Conservation (phyloP, 108 stramenopile genomes). For the Skeletonema marinoi region DNA sequence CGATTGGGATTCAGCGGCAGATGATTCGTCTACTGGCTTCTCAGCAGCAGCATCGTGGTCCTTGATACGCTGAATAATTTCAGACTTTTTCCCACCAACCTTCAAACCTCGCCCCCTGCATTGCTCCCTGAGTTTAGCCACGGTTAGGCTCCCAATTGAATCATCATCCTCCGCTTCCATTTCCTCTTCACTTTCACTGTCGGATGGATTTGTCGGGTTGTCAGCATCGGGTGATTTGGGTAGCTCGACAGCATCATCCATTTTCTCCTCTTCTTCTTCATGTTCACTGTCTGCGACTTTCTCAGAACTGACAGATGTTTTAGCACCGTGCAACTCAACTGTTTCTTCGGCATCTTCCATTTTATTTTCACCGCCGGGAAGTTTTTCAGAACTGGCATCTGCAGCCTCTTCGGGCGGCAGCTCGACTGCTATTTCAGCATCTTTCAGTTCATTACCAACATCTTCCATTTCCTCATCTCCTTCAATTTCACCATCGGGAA, state of each 20-base stretch:
- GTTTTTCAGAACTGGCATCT: neutral
- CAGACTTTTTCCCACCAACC: neutral
- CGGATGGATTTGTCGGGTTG: neutral
- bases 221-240: neutral
- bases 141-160: neutral
- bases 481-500: neutral
- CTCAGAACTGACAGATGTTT: neutral
- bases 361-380: neutral
- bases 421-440: neutral
- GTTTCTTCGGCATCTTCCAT: neutral
- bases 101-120: neutral
- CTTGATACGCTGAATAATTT: neutral
- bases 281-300: neutral
- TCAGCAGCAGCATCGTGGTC: neutral
- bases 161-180: neutral
- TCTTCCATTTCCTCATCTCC: neutral
- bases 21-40: neutral
- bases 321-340: neutral
- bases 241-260: neutral
- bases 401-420: neutral
- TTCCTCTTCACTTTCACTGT: neutral
- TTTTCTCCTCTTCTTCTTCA: neutral
- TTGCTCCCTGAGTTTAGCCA: neutral
- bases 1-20: neutral
- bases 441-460: neutral